A percentile compares a stretch with the other conserved stretches of the same genome.
Evolutionary conservation across 371 early-diverging fungal genomes (phyloP).

Genomic region (Mucor velutinosus): DNA sequence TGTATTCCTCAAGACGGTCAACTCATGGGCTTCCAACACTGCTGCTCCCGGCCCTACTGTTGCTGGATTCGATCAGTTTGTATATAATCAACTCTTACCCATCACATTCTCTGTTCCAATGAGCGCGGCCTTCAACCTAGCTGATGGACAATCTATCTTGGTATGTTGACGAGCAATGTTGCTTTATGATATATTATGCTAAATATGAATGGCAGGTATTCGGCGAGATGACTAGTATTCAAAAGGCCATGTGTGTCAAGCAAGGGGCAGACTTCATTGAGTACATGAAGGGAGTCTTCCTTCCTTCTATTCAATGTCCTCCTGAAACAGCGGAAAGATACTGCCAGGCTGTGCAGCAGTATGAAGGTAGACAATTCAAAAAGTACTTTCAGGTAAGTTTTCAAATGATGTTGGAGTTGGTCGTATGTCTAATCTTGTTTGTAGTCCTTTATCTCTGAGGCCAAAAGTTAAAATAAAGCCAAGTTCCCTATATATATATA

Average conservation of each 20-base stretch:
- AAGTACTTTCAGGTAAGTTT: slow-evolving; percentile 72
- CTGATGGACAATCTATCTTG: slow-evolving; percentile 81
- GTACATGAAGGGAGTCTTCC: slow-evolving; percentile 63
- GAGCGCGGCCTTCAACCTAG: slow-evolving; percentile 71
- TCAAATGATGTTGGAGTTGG: neutral
- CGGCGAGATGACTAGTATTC: slow-evolving; percentile 79
- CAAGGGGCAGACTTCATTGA: slow-evolving; percentile 69
- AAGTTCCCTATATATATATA: neutral
- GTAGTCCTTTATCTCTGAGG: slow-evolving; percentile 18
- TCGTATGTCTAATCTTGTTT: neutral
- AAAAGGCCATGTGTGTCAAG: slow-evolving; percentile 68
- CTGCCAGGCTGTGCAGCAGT: slow-evolving; percentile 67
- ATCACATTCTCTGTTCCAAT: slow-evolving; percentile 84
- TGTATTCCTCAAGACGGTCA: slow-evolving; percentile 77
- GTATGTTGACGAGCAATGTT: slow-evolving; percentile 32
- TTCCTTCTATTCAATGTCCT: slow-evolving; percentile 75
- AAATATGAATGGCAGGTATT: slow-evolving; percentile 52
- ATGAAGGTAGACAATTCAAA: slow-evolving; percentile 66
- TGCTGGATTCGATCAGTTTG: slow-evolving; percentile 72
- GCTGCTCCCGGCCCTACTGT: slow-evolving; percentile 14
- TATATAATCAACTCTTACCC: slow-evolving; percentile 78
- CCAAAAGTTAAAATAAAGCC: slow-evolving; percentile 19
- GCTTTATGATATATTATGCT: neutral
- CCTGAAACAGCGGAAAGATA: slow-evolving; percentile 65
- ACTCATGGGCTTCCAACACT: slow-evolving; percentile 73